A percentile compares a stretch with the other conserved stretches of the same genome.
Evolutionary conservation across 306 rosid species (phyloP).

Genomic region (Canavalia gladiata): DNA sequence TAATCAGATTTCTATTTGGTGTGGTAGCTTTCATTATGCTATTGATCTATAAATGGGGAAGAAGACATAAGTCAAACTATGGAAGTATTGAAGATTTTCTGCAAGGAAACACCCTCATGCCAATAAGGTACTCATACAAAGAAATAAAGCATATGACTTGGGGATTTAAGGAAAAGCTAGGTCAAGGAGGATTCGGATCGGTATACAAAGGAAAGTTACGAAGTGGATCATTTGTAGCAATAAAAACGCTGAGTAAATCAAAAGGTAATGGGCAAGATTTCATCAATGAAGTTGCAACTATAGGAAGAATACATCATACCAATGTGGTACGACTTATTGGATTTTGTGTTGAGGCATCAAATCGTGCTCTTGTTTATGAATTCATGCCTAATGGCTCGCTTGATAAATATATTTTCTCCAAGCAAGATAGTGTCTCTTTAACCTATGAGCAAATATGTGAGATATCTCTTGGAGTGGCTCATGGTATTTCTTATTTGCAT

Average conservation of each 20-base stretch:
- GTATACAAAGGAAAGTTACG: slow-evolving; percentile 41
- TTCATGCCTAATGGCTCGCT: slow-evolving; percentile 41
- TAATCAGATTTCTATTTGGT: not conserved
- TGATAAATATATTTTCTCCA: slow-evolving; percentile 40
- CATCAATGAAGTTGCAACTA: slow-evolving; percentile 36
- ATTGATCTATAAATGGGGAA: not conserved
- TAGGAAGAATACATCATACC: slow-evolving; percentile 33
- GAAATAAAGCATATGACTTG: slow-evolving; percentile 39
- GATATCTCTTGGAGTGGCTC: slow-evolving; percentile 44
- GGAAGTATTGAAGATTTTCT: slow-evolving; percentile 41
- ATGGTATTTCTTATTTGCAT: slow-evolving; percentile 30
- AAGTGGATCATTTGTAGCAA: slow-evolving; percentile 29
- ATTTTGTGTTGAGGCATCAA: slow-evolving; percentile 22
- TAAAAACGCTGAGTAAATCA: slow-evolving; percentile 40
- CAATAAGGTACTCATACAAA: slow-evolving; percentile 42
- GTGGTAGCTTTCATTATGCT: not conserved
- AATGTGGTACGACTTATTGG: slow-evolving; percentile 31
- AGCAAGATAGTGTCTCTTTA: not conserved
- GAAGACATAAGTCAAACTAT: slow-evolving; percentile 23
- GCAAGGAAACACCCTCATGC: slow-evolving; percentile 23
- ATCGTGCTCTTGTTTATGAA: slow-evolving; percentile 41
- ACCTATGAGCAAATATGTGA: slow-evolving; percentile 1
- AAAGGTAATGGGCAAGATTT: slow-evolving; percentile 20
- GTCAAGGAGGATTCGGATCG: slow-evolving; percentile 43
- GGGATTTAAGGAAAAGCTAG: slow-evolving; percentile 30